Base-by-base conservation (phyloP, 2,329 filamentous ascomycete genomes). In the Stenocarpella maydis region DNA sequence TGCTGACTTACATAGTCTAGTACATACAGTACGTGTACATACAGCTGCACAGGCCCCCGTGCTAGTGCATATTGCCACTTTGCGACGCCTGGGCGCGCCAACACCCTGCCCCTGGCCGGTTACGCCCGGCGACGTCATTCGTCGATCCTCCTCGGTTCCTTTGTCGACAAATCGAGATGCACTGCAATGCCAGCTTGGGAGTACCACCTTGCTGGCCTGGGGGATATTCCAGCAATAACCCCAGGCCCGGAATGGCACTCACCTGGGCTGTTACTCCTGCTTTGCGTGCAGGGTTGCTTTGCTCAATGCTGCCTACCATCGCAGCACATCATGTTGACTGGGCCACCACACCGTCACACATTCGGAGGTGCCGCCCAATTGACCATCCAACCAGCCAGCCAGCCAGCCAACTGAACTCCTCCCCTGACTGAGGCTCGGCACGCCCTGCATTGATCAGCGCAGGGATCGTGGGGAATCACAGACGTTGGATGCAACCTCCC, bases 11-110 rank as follows among this genome's bases (percentile, higher is more conserved):
- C n/a, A n/a, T n/a, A n/a, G n/a, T n/a, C n/a, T n/a, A n/a, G n/a
- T n/a, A n/a, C n/a, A n/a, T n/a, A n/a, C n/a, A n/a, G n/a, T n/a
- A n/a, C n/a, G n/a, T n/a, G n/a, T n/a, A n/a, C n/a, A n/a, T n/a
- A n/a, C n/a, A n/a, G n/a, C n/a, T n/a, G 31, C 4, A 34, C 4
- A 34, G 9, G 43, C 58, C 58, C 58, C 58, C 37, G 58, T 63
- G 58, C 58, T 63, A 63, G 58, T 4, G 58, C 58, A 49, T 49
- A 63, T 63, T 49, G 58, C 43, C 58, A 63, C 58, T 63, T 37
- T 49, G 58, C 43, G 58, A 49, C 58, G 58, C 43, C 58, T 49
- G 58, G 43, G 41, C 43, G 58, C 58, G 58, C 58, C 58, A 63
- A 63, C 58, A 49, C 43, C 17, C 9, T 41, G 47, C 41, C 58